A percentile compares a stretch with the other conserved stretches of the same genome.
These are phyloP conservation scores for Arctium minus DNA, from an alignment of 129 eudicot genomes.

Conservation along the genomic window DNA sequence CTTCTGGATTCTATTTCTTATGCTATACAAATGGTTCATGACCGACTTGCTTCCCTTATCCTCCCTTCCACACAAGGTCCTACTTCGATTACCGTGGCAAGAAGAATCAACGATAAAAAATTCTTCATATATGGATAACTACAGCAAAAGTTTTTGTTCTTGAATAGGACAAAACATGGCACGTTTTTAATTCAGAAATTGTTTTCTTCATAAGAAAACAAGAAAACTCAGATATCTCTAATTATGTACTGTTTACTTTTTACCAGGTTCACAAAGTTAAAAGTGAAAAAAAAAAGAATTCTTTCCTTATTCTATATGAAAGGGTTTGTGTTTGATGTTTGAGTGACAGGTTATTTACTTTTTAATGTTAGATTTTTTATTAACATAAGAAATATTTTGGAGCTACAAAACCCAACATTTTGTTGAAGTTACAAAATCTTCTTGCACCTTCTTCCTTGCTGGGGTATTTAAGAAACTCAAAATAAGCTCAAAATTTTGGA, in stretches of 20 bases:
- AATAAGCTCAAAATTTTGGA: neutral
- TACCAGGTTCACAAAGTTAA: neutral
- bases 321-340: neutral
- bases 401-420: neutral
- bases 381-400: neutral
- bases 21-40: neutral
- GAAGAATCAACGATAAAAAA: conserved; percentile 6
- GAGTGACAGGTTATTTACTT: neutral
- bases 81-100: conserved; percentile 24
- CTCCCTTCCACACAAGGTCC: conserved; percentile 19
- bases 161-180: conserved; percentile 13
- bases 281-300: neutral
- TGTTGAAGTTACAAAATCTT: neutral
- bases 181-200: neutral
- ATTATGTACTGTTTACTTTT: neutral
- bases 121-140: conserved; percentile 20
- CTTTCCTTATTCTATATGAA: neutral
- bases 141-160: neutral
- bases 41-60: conserved; percentile 16
- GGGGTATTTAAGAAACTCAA: neutral
- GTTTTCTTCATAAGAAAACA: neutral
- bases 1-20: neutral
- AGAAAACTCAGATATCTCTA: neutral
- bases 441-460: neutral
- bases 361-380: neutral